Base-by-base conservation (phyloP, 768 basidiomycete genomes). In the Tricholoma matsutake region DNA sequence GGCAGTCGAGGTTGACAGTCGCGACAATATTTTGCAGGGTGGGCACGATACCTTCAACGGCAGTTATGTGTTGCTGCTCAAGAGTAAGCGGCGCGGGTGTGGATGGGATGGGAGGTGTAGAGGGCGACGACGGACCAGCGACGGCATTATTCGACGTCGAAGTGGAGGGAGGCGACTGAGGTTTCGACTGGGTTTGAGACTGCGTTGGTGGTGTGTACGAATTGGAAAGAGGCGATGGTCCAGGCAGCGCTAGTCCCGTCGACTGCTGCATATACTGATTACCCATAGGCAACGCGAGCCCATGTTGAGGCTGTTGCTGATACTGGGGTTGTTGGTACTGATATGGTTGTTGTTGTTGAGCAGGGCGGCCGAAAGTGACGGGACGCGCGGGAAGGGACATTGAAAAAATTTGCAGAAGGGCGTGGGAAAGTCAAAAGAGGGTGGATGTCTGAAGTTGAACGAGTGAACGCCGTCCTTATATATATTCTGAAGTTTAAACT, bases 1-100 rank as follows among this genome's bases (percentile, higher is more conserved):
- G 86, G 65, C 96, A 98, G 74, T 97, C 96, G 28, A 99, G 84
- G 70, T 98, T 98, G 74, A 98, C 96, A 6, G 97, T 99, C 5
- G 97, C 96, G 66, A 99, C 97, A 62, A 98, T 98, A 78, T 98
- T 99, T 84, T 99, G 96, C 56, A 99, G 83, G 2, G 95, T 98
- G n/a, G 96, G 97, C 7, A 98, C 96, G 67, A 98, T 96, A 61
- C 96, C 97, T 74, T 97, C 93, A 16, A 96, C 95, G 45, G 94
- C 94, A 14, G 95, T 97, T 67, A 98, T 96, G 72, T 96, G 92
- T 68, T 94, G 92, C 63, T 94, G 92, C 74, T 94, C 92, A 61
- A 92, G 88, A 1, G 91, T 92, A 64, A 93, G 80, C 3, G 91
- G 86, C 1, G 64, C 84, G 2, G 91, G 87, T 0, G 91, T 89